phyloP scores from a whole-genome alignment of 148 eudicot species.

The Vaccinium vitisidaea region DNA sequence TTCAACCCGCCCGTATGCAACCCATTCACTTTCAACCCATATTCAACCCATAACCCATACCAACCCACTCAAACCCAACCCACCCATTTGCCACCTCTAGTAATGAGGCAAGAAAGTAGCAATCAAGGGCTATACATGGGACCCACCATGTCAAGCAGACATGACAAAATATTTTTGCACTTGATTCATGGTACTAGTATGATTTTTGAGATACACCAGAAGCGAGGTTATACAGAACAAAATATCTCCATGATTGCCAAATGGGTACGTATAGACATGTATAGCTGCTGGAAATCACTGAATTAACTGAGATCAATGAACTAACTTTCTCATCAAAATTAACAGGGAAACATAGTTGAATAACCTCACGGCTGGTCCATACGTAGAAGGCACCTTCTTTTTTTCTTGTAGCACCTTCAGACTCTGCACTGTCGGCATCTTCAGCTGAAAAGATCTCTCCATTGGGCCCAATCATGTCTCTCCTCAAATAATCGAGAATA shows the following conservation, averaged over 20 bases:
- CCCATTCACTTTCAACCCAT: too few species aligned
- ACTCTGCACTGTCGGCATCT: conserved; percentile 96
- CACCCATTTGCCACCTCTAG: too few species aligned
- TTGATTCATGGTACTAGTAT: not conserved
- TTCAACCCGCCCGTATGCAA: too few species aligned
- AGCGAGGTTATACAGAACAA: not conserved
- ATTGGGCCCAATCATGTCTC: conserved; percentile 85
- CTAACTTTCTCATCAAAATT: not conserved
- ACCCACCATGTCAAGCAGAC: not conserved
- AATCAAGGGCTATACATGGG: not conserved
- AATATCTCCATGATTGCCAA: not conserved
- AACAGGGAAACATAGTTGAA: not conserved
- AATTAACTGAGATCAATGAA: not conserved
- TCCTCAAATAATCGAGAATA: conserved; percentile 85
- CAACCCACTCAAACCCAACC: too few species aligned
- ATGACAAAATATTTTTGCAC: not conserved
- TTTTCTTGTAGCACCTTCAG: conserved; percentile 55
- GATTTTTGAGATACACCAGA: not conserved
- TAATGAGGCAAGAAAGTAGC: not conserved
- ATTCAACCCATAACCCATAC: too few species aligned
- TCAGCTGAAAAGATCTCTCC: conserved; percentile 96
- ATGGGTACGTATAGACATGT: not conserved
- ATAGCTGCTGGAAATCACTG: not conserved
- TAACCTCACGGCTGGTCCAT: conserved; percentile 79
- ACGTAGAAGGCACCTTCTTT: conserved; percentile 93